phyloP scores from a whole-genome alignment of 2,329 filamentous ascomycete species.

The Fusarium bactridioides region DNA sequence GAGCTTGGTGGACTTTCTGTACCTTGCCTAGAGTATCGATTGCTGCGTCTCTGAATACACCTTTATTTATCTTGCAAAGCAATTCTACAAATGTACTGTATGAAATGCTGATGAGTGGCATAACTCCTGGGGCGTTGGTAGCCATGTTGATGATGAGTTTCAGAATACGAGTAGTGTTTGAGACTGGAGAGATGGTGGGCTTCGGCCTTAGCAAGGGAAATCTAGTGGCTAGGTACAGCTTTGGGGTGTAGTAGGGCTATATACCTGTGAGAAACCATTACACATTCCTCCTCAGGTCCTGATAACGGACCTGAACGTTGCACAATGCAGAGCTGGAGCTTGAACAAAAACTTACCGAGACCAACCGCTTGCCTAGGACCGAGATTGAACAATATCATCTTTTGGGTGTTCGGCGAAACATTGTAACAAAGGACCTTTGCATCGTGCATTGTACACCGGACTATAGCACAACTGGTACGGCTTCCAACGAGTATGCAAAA shows the following conservation, averaged over 20 bases:
- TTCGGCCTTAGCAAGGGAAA: background rate
- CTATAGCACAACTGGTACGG: background rate
- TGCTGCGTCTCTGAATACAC: background rate
- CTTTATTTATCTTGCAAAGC: background rate
- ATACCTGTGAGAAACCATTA: no score
- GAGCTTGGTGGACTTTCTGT: background rate
- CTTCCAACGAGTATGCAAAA: background rate
- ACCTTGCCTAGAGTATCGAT: background rate
- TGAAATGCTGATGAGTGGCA: background rate
- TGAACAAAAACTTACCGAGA: background rate
- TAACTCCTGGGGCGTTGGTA: background rate
- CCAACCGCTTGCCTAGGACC: accelerated
- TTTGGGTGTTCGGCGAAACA: background rate
- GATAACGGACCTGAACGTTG: background rate
- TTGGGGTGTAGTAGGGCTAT: background rate
- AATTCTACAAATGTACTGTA: background rate
- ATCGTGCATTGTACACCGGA: no score
- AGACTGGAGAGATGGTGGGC: no score
- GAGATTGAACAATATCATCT: background rate
- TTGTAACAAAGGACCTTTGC: background rate
- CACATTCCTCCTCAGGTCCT: no score
- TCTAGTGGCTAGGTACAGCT: no score
- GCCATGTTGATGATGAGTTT: background rate
- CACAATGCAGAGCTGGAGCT: no score
- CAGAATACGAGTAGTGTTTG: background rate